Evolutionary conservation across 352 stramenopile species (phyloP).

Genomic region (Peronospora destructor): DNA sequence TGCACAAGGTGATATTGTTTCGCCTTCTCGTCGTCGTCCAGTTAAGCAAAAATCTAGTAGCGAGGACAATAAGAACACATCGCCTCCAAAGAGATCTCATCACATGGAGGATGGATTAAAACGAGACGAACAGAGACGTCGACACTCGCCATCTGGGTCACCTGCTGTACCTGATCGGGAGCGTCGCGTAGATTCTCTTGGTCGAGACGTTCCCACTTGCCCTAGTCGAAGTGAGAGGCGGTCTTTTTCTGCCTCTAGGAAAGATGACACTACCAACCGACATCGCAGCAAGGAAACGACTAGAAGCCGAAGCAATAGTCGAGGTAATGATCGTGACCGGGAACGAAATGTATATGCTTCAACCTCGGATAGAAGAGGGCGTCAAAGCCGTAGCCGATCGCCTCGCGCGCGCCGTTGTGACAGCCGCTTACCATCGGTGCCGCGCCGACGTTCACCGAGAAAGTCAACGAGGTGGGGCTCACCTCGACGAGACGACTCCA

Average conservation of each 20-base stretch:
- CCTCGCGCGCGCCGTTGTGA: constrained; percentile 10
- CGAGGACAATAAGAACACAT: constrained; percentile 15
- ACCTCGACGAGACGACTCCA: constrained; percentile 4
- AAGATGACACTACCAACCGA: constrained; percentile 3
- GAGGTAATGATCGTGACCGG: background rate
- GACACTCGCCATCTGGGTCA: constrained; percentile 8
- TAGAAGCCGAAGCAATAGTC: constrained; percentile 9
- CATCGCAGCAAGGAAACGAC: constrained; percentile 4
- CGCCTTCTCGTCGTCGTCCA: constrained; percentile 14
- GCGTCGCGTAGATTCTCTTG: constrained; percentile 27
- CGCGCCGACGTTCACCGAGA: constrained; percentile 9
- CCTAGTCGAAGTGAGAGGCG: constrained; percentile 8
- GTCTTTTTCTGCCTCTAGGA: constrained; percentile 3
- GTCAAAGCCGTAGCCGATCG: constrained; percentile 19
- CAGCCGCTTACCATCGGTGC: constrained; percentile 18
- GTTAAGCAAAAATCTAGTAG: background rate
- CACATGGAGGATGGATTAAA: constrained; percentile 7
- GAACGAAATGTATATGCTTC: constrained; percentile 6
- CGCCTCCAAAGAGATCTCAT: constrained; percentile 19
- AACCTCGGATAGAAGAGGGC: constrained; percentile 8
- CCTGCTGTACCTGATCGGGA: constrained; percentile 12
- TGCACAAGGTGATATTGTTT: constrained; percentile 10
- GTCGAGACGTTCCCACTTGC: constrained; percentile 19
- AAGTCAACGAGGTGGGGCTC: constrained; percentile 23
- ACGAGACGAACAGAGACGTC: constrained; percentile 4